Evolutionary conservation across 2,329 filamentous ascomycete genomes (phyloP).

Genomic region (Didymosphaeria variabile): DNA sequence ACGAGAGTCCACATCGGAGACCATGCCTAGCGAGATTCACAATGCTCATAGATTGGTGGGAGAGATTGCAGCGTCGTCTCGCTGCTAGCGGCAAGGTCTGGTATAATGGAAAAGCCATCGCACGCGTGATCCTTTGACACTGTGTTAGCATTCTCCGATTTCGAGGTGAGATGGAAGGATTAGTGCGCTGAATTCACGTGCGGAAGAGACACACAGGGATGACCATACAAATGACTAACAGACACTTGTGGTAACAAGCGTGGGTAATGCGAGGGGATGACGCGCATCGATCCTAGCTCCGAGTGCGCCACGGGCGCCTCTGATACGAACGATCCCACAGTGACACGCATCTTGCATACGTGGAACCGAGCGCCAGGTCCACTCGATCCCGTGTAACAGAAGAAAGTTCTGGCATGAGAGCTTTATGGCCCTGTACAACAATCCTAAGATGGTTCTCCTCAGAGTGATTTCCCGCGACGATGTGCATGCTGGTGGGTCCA

Average conservation of each 20-base stretch:
- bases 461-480: conserved; percentile 9
- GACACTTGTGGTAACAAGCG: conserved; percentile 31
- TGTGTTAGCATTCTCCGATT: conserved; percentile 27
- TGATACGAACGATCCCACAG: conserved; percentile 37
- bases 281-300: conserved; percentile 41
- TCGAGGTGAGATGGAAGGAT: conserved; percentile 24
- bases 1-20: conserved; percentile 26
- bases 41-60: conserved; percentile 9
- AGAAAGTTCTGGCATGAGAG: conserved; percentile 25
- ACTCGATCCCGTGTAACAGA: conserved; percentile 45
- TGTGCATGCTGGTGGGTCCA: background rate
- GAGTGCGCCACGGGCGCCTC: conserved; percentile 43
- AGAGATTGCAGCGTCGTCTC: conserved; percentile 33
- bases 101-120: conserved; percentile 23
- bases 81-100: conserved; percentile 28
- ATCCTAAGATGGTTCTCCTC: conserved; percentile 23
- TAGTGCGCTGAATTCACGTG: conserved; percentile 38
- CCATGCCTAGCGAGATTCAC: conserved; percentile 18
- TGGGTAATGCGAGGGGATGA: conserved; percentile 35
- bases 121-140: conserved; percentile 1
- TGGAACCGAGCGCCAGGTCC: conserved; percentile 48
- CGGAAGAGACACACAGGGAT: conserved; percentile 37
- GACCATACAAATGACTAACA: conserved; percentile 28
- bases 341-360: conserved; percentile 50
- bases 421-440: conserved; percentile 22